A percentile compares a stretch with the other conserved stretches of the same genome.
These are phyloP conservation scores for Aspergillus saccharolyticus DNA, from an alignment of 495 filamentous ascomycete species.

Conservation along the genomic window DNA sequence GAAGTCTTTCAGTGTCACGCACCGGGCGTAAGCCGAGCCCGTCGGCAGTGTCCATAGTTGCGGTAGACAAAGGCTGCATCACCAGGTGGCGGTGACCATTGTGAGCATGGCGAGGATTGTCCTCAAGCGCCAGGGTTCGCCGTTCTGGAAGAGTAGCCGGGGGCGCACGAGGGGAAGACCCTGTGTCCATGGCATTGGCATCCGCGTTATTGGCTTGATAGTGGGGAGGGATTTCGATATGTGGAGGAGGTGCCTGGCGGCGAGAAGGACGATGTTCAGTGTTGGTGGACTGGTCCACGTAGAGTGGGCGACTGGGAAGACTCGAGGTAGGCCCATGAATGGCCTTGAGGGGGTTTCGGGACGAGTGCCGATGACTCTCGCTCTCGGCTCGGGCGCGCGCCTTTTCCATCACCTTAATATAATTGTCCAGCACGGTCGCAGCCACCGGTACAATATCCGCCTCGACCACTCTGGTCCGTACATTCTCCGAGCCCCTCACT, in stretches of 20 bases:
- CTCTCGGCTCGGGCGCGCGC: constrained; percentile 76
- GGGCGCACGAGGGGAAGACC: constrained; percentile 62
- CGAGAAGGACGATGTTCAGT: constrained; percentile 49
- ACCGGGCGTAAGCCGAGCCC: constrained; percentile 74
- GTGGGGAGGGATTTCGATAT: constrained; percentile 67
- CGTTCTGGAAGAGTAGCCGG: constrained; percentile 63
- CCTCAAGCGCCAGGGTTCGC: constrained; percentile 36
- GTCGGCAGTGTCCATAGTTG: constrained; percentile 69
- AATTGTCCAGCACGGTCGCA: constrained; percentile 97
- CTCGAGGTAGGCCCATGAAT: constrained; percentile 18
- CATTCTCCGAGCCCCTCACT: constrained; percentile 87
- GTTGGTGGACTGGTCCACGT: constrained; percentile 35
- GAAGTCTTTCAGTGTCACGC: constrained; percentile 79
- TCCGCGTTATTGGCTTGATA: constrained; percentile 47
- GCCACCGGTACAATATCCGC: constrained; percentile 99
- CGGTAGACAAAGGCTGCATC: constrained; percentile 63
- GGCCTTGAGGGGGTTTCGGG: constrained; percentile 39
- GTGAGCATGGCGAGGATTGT: constrained; percentile 53
- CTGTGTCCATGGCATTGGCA: constrained; percentile 51
- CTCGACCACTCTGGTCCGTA: constrained; percentile 92
- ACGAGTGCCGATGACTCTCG: constrained; percentile 52
- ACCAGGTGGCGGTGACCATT: constrained; percentile 45
- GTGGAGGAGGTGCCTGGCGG: constrained; percentile 64
- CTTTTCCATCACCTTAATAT: constrained; percentile 91
- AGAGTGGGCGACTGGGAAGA: constrained; percentile 25